phyloP scores from a whole-genome alignment of 2,329 filamentous ascomycete genomes.

The Bipolaris gigantea region DNA sequence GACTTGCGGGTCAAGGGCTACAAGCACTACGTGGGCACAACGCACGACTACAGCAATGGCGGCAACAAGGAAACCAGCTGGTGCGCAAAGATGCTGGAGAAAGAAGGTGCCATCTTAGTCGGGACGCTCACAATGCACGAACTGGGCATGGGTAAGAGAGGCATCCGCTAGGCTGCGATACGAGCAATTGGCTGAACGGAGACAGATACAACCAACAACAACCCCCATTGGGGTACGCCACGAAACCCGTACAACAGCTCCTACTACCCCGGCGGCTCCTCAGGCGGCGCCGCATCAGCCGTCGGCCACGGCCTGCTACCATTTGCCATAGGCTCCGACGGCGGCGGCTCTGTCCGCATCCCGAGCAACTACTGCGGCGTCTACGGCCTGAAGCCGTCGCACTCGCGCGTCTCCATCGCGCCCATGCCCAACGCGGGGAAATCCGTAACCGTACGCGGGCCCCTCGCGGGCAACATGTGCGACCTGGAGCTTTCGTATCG shows the following conservation, averaged over 20 bases:
- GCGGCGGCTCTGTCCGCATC: conserved; percentile 74
- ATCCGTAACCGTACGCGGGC: conserved; percentile 70
- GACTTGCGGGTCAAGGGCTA: conserved; percentile 74
- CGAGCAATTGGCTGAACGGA: neutral
- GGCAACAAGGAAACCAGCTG: conserved; percentile 62
- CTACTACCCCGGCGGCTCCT: conserved; percentile 82
- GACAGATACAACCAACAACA: conserved; percentile 78
- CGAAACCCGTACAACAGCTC: conserved; percentile 74
- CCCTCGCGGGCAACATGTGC: conserved; percentile 72
- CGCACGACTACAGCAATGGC: conserved; percentile 57
- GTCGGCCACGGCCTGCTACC: conserved; percentile 72
- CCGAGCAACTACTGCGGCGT: conserved; percentile 76
- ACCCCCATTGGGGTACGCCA: conserved; percentile 72
- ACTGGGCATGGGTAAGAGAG: conserved; percentile 65
- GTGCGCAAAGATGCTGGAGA: conserved; percentile 71
- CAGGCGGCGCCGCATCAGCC: conserved; percentile 73
- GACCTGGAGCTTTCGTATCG: conserved; percentile 85
- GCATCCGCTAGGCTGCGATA: neutral
- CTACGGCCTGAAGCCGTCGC: conserved; percentile 78
- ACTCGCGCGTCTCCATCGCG: conserved; percentile 70
- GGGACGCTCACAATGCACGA: conserved; percentile 83
- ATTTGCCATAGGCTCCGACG: conserved; percentile 71
- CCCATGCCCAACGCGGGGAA: conserved; percentile 62
- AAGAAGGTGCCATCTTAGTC: conserved; percentile 73
- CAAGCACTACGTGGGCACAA: conserved; percentile 66